These are phyloP conservation scores for Tilletia horrida DNA, from an alignment of 1,284 basidiomycete genomes.

Conservation along the genomic window DNA sequence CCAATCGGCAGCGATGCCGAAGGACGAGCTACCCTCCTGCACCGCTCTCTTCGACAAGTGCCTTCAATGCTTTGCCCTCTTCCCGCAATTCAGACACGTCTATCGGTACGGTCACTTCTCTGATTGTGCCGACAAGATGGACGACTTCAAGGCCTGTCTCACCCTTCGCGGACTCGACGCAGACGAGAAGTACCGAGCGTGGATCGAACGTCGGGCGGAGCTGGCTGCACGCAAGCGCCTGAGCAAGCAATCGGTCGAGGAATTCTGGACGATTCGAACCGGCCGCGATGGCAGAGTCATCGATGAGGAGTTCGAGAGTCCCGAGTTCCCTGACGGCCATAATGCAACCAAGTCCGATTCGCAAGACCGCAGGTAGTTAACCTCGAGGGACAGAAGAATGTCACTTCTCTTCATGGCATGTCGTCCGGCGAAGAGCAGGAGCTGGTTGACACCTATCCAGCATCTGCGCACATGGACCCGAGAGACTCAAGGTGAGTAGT, in stretches of 20 bases:
- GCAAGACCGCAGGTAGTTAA: no score
- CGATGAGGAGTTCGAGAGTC: not conserved
- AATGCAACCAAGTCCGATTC: no score
- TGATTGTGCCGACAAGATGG: constrained; percentile 73
- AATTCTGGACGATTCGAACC: constrained; percentile 81
- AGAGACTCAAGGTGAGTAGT: no score
- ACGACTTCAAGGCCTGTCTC: constrained; percentile 95
- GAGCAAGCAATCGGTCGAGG: constrained; percentile 73
- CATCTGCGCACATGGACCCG: no score
- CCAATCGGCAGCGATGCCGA: constrained; percentile 41
- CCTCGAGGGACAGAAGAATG: no score
- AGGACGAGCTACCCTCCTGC: constrained; percentile 42
- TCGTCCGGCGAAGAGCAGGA: no score
- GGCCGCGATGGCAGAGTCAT: not conserved
- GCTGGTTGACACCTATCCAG: no score
- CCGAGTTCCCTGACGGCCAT: not conserved
- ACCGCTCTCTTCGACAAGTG: constrained; percentile 49
- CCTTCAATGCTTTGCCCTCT: constrained; percentile 62
- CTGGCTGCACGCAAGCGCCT: constrained; percentile 76
- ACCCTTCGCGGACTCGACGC: constrained; percentile 72
- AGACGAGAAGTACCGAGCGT: constrained; percentile 73
- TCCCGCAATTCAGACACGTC: constrained; percentile 75
- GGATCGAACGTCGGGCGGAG: constrained; percentile 80
- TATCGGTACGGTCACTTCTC: constrained; percentile 80
- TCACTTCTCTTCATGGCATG: no score